A percentile compares a stretch with the other conserved stretches of the same genome.
Conservation (phyloP, 2,329 filamentous ascomycete species). For the Elsinoe ampelina region DNA sequence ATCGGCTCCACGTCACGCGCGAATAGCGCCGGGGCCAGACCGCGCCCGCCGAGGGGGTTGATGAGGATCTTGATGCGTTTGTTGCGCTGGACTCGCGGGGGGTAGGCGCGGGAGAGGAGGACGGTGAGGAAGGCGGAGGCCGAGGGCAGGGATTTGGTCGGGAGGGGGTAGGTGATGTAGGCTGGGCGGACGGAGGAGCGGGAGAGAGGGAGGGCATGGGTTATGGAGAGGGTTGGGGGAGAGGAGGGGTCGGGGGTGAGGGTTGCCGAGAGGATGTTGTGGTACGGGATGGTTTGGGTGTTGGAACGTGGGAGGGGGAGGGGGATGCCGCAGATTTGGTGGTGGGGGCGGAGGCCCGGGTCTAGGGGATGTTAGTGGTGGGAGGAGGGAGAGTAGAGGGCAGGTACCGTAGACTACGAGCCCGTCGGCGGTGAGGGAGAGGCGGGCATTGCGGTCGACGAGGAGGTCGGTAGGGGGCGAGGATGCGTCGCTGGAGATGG, state of each 20-base stretch:
- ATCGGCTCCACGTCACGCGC: slow-evolving; percentile 67
- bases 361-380: slow-evolving; percentile 30
- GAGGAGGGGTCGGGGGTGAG: slow-evolving; percentile 33
- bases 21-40: slow-evolving; percentile 64
- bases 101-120: slow-evolving; percentile 64
- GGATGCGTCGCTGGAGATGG: slow-evolving; percentile 23
- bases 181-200: slow-evolving; percentile 49
- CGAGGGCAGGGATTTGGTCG: slow-evolving; percentile 41
- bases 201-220: slow-evolving; percentile 56
- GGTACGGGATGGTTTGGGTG: slow-evolving; percentile 59
- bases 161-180: slow-evolving; percentile 52
- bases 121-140: slow-evolving; percentile 52
- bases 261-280: slow-evolving; percentile 77
- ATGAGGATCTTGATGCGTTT: slow-evolving; percentile 82
- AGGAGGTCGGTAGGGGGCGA: slow-evolving; percentile 26
- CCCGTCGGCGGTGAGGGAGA: slow-evolving; percentile 52
- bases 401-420: slow-evolving; percentile 48
- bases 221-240: slow-evolving; percentile 54
- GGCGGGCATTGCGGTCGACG: slow-evolving; percentile 49
- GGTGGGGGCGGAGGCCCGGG: slow-evolving; percentile 42
- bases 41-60: slow-evolving; percentile 84
- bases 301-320: slow-evolving; percentile 41
- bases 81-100: slow-evolving; percentile 48
- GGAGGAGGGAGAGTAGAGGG: background rate
- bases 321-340: slow-evolving; percentile 49